These are phyloP conservation scores for Candida albicans DNA, from an alignment of 1,139 yeast species.

Conservation along the genomic window DNA sequence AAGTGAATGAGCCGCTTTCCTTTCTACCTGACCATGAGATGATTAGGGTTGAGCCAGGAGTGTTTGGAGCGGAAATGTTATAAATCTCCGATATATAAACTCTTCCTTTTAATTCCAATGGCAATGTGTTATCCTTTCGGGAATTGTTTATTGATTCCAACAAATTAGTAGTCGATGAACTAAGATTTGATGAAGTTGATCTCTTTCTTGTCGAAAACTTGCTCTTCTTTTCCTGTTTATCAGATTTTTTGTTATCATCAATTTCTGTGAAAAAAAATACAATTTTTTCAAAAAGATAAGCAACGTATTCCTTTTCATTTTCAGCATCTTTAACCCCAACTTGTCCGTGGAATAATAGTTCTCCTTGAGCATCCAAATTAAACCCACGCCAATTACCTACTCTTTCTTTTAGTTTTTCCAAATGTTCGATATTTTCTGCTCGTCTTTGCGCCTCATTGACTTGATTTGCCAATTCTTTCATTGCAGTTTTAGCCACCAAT, in stretches of 20 bases:
- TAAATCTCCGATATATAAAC: slow-evolving; percentile 69
- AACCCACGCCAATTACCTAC: slow-evolving; percentile 96
- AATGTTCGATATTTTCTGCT: slow-evolving; percentile 77
- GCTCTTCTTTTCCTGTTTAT: slow-evolving; percentile 28
- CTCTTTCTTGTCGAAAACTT: slow-evolving; percentile 46
- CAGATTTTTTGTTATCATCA: slow-evolving; percentile 19
- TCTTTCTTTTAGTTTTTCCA: slow-evolving; percentile 67
- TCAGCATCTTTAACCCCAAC: slow-evolving; percentile 79
- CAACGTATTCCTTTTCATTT: slow-evolving; percentile 83
- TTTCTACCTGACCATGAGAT: slow-evolving; percentile 79
- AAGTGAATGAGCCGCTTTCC: slow-evolving; percentile 72
- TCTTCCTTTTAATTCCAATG: slow-evolving; percentile 62
- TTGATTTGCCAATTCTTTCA: slow-evolving; percentile 68
- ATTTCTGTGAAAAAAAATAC: slow-evolving; percentile 72
- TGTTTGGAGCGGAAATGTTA: slow-evolving; percentile 46
- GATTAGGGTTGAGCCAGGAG: slow-evolving; percentile 54
- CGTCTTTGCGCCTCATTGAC: slow-evolving; percentile 94
- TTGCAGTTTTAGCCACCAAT: slow-evolving; percentile 63
- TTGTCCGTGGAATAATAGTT: slow-evolving; percentile 71
- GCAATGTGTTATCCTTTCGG: slow-evolving; percentile 32
- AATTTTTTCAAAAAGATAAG: slow-evolving; percentile 84
- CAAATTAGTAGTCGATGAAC: slow-evolving; percentile 38
- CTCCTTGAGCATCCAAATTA: slow-evolving; percentile 79
- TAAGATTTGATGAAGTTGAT: slow-evolving; percentile 28
- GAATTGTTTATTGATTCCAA: slow-evolving; percentile 37